Evolutionary conservation across 495 filamentous ascomycete species (phyloP).

Genomic region (Xylaria curta): DNA sequence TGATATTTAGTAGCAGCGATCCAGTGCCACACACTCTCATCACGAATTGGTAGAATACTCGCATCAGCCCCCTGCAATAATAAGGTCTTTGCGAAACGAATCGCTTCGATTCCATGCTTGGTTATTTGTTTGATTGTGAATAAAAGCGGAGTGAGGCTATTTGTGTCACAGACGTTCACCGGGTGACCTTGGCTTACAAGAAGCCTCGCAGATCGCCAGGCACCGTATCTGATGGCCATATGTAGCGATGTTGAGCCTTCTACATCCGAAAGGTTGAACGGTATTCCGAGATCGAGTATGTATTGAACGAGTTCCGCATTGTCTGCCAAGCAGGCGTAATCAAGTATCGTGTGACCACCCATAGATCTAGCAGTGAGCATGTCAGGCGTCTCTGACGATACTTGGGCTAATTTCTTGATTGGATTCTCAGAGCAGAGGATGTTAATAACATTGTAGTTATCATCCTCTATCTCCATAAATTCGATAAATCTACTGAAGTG

Average conservation of each 20-base stretch:
- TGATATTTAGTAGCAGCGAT: background rate
- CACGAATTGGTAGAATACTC: background rate
- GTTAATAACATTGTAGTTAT: background rate
- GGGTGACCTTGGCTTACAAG: constrained; percentile 3
- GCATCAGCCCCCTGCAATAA: background rate
- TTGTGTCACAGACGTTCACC: background rate
- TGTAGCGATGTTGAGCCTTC: background rate
- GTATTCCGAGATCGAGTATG: background rate
- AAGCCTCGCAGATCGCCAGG: background rate
- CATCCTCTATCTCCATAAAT: constrained; percentile 2
- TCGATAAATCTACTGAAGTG: background rate
- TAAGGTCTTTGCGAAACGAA: background rate
- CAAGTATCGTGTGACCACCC: background rate
- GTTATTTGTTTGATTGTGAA: background rate
- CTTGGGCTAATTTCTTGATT: background rate
- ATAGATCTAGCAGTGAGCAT: background rate
- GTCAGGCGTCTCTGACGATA: background rate
- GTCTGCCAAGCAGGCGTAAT: background rate
- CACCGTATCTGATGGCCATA: background rate
- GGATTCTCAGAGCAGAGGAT: background rate
- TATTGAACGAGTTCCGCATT: background rate
- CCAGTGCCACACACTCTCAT: background rate
- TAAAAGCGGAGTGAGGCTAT: background rate
- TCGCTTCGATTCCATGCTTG: background rate
- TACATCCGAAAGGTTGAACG: background rate